These are phyloP conservation scores for Phytopythium cucurbitacearum DNA, from an alignment of 352 stramenopile species.

Conservation along the genomic window DNA sequence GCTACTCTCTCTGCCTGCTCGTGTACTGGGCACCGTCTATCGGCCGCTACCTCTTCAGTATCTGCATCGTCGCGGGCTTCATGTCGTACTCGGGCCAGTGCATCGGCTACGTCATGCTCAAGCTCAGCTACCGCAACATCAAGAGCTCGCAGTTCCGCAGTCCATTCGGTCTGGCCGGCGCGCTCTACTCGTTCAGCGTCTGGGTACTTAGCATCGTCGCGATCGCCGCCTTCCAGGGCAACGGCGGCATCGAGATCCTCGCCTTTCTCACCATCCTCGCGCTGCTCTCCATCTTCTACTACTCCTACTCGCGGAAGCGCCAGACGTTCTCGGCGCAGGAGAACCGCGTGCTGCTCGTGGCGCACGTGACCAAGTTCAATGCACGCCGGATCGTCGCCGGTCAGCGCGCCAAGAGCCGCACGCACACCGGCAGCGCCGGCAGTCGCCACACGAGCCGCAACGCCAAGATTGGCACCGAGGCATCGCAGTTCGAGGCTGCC, in stretches of 20 bases:
- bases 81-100: constrained; percentile 39
- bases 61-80: constrained; percentile 31
- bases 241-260: constrained; percentile 16
- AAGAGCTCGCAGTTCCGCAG: constrained; percentile 35
- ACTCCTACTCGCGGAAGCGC: constrained; percentile 23
- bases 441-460: too few relatives aligned
- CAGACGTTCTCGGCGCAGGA: constrained; percentile 40
- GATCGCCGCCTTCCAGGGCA: constrained; percentile 22
- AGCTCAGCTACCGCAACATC: constrained; percentile 38
- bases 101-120: constrained; percentile 37
- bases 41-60: constrained; percentile 23
- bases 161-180: constrained; percentile 26
- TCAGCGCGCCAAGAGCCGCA: too few relatives aligned
- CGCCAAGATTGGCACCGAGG: too few relatives aligned
- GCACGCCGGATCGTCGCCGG: not conserved
- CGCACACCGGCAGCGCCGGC: too few relatives aligned
- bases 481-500: too few relatives aligned
- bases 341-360: constrained; percentile 34
- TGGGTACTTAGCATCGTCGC: constrained; percentile 24
- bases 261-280: constrained; percentile 14
- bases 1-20: constrained; percentile 29
- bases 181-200: constrained; percentile 24
- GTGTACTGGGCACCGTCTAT: constrained; percentile 22
- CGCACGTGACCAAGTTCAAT: constrained; percentile 43
- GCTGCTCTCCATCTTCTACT: constrained; percentile 28